These are phyloP conservation scores for Scolecobasidium constrictum DNA, from an alignment of 2,329 filamentous ascomycete species.

Conservation along the genomic window DNA sequence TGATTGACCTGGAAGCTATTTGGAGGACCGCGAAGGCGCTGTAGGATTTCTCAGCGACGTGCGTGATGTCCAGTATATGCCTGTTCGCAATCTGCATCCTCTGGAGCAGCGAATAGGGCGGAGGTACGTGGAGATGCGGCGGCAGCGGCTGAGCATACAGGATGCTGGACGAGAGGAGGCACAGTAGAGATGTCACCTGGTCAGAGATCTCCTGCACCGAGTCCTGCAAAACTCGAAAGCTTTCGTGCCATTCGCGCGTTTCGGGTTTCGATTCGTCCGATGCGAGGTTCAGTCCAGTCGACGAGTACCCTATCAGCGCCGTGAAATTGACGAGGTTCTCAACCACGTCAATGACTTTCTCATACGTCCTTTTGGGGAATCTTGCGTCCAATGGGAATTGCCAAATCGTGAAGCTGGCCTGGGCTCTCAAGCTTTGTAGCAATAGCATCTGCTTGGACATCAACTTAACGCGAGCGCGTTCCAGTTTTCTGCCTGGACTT, in stretches of 20 bases:
- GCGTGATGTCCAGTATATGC: slow-evolving; percentile 50
- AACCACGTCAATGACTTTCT: slow-evolving; percentile 42
- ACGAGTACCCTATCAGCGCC: slow-evolving; percentile 53
- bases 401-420: slow-evolving; percentile 55
- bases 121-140: slow-evolving; percentile 56
- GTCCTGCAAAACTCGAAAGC: slow-evolving; percentile 47
- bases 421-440: slow-evolving; percentile 49
- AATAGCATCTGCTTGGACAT: slow-evolving; percentile 59
- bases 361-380: slow-evolving; percentile 56
- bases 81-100: slow-evolving; percentile 49
- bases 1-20: slow-evolving; percentile 57
- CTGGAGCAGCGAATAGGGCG: slow-evolving; percentile 49
- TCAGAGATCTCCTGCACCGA: slow-evolving; percentile 53
- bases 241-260: slow-evolving; percentile 46
- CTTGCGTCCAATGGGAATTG: slow-evolving; percentile 63
- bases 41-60: slow-evolving; percentile 61
- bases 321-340: slow-evolving; percentile 55
- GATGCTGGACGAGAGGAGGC: slow-evolving; percentile 58
- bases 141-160: slow-evolving; percentile 56
- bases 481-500: slow-evolving; percentile 42
- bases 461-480: slow-evolving; percentile 48
- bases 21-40: slow-evolving; percentile 66
- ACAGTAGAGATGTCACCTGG: slow-evolving; percentile 56
- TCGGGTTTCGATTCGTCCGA: not conserved
- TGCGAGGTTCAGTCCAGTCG: slow-evolving; percentile 36